These are phyloP conservation scores for Dichomitus squalens DNA, from an alignment of 1,284 basidiomycete genomes.

Conservation along the genomic window DNA sequence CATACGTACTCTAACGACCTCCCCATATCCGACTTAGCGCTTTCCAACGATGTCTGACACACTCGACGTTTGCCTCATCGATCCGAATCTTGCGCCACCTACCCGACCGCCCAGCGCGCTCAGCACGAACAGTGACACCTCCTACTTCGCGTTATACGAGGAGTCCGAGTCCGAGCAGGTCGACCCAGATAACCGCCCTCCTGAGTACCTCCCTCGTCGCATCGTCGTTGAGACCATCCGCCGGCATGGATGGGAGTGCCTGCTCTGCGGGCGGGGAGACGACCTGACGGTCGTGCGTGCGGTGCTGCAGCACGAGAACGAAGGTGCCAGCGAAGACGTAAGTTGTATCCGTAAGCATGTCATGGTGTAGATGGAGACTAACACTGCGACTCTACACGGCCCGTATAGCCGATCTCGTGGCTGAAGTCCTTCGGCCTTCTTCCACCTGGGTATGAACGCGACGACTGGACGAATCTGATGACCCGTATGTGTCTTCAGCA, in stretches of 20 bases:
- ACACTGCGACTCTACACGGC: not conserved
- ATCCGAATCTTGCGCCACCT: conserved; percentile 12
- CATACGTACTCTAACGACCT: not conserved
- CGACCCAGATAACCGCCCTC: not conserved
- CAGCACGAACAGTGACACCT: conserved; percentile 13
- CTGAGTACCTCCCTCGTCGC: conserved; percentile 10
- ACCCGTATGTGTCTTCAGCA: conserved; percentile 1
- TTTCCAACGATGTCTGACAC: not conserved
- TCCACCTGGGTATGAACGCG: conserved; percentile 7
- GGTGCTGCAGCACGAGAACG: conserved; percentile 6
- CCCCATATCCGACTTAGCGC: not conserved
- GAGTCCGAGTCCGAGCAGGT: not conserved
- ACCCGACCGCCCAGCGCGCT: conserved; percentile 13
- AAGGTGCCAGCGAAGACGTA: not conserved
- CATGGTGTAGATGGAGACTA: not conserved
- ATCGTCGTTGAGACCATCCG: conserved; percentile 14
- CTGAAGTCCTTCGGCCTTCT: conserved; percentile 3
- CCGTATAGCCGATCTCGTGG: conserved; percentile 6
- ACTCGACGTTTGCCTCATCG: conserved; percentile 61
- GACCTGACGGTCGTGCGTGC: conserved; percentile 10
- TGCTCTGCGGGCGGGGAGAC: conserved; percentile 7
- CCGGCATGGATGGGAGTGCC: conserved; percentile 9
- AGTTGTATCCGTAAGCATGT: not conserved
- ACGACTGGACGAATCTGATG: conserved; percentile 18
- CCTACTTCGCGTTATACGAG: conserved; percentile 15